These are phyloP conservation scores for Xylaria digitata DNA, from an alignment of 2,329 filamentous ascomycete species.

Conservation along the genomic window DNA sequence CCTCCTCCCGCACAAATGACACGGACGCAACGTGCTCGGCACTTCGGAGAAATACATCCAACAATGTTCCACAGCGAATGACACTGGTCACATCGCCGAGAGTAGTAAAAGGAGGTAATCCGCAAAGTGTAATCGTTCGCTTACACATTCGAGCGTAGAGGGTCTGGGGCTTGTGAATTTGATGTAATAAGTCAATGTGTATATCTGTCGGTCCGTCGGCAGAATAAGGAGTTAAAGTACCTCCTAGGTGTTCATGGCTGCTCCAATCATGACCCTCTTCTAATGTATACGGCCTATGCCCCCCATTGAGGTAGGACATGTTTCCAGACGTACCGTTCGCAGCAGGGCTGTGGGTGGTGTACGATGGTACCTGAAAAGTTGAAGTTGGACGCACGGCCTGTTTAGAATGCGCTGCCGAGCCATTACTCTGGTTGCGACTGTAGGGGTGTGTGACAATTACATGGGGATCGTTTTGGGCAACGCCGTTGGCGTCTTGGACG, in stretches of 20 bases:
- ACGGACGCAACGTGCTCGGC: slow-evolving; percentile 71
- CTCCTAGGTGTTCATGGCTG: slow-evolving; percentile 35
- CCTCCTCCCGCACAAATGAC: slow-evolving; percentile 74
- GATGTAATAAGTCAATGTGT: slow-evolving; percentile 28
- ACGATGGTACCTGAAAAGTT: slow-evolving; percentile 18
- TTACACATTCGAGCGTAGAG: slow-evolving; percentile 54
- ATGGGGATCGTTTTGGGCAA: slow-evolving; percentile 26
- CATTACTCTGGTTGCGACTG: slow-evolving; percentile 28
- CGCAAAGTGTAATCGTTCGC: slow-evolving; percentile 71
- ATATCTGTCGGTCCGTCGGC: slow-evolving; percentile 40
- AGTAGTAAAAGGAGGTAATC: slow-evolving; percentile 70
- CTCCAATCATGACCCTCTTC: slow-evolving; percentile 42
- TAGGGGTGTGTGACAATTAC: slow-evolving; percentile 24
- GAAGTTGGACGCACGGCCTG: slow-evolving; percentile 6
- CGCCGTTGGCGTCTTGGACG: slow-evolving; percentile 37
- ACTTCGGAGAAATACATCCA: slow-evolving; percentile 73
- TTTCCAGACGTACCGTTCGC: slow-evolving; percentile 18
- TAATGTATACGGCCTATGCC: slow-evolving; percentile 13
- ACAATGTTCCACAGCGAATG: slow-evolving; percentile 75
- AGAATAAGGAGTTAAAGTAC: slow-evolving; percentile 42
- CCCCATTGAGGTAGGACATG: slow-evolving; percentile 24
- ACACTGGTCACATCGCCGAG: slow-evolving; percentile 73
- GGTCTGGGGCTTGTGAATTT: slow-evolving; percentile 32
- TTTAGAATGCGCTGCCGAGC: slow-evolving; percentile 22
- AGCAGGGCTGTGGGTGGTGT: slow-evolving; percentile 20